Conservation (phyloP, 1,139 yeast genomes). For the Kurtzmaniella quercitrusa region DNA sequence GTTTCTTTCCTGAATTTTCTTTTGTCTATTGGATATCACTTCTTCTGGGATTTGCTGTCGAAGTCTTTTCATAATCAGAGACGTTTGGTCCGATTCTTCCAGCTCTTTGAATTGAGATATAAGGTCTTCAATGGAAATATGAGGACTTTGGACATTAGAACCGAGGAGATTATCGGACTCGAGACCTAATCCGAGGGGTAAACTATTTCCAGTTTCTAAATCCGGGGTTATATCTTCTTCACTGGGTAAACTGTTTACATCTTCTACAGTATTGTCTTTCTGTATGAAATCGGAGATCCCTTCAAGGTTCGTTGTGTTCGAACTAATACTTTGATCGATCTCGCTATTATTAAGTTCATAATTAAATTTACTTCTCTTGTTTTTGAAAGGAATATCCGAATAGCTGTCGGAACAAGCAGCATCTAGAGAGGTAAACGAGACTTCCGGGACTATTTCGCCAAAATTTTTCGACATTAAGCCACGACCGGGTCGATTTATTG, state of each 20-base stretch:
- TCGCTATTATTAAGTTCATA: not conserved
- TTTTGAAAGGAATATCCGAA: not conserved
- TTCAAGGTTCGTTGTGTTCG: not conserved
- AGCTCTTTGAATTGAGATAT: constrained; percentile 9
- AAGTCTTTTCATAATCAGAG: not conserved
- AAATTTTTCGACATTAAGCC: not conserved
- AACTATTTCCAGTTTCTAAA: not conserved
- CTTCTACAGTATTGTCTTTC: not conserved
- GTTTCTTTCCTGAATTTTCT: constrained; percentile 19
- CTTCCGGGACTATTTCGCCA: not conserved
- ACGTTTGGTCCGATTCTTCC: constrained; percentile 2
- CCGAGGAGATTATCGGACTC: too few species aligned
- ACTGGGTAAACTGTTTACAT: not conserved
- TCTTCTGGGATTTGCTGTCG: constrained; percentile 13
- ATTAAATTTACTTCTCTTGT: not conserved
- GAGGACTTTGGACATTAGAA: not conserved
- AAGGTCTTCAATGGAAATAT: constrained; percentile 25
- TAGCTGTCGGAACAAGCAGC: not conserved
- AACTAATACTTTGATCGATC: not conserved
- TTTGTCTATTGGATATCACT: constrained; percentile 13
- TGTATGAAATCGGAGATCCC: not conserved
- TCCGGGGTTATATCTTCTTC: not conserved
- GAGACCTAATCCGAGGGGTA: not conserved
- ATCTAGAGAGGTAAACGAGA: not conserved
- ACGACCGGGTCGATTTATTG: not conserved